Base-by-base conservation (phyloP, 371 early-diverging fungal genomes). In the Mucor circinelloides region DNA sequence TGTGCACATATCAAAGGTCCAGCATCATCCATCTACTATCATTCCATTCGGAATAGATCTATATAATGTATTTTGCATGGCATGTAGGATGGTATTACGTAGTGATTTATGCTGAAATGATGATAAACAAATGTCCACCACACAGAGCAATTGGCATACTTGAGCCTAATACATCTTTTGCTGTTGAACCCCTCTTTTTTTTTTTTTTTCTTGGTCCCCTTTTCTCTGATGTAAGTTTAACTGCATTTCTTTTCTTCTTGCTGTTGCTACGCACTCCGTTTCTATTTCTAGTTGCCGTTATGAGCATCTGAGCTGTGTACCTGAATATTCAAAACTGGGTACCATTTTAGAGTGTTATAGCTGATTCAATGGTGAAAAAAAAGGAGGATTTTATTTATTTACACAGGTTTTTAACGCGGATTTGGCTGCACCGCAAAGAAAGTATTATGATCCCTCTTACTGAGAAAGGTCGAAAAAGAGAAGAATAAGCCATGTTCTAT, bases 401-500 rank as follows among this genome's bases (percentile, higher is more conserved):
- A 52, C 27, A 52, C 52, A 52, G 52, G 52, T 52, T 52, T 52
- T 52, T 52, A 52, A 27, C 23, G 52, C 52, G 42, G 60, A 60
- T 42, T 60, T 60, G 40, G 42, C 46, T 61, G 48, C 48, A 61
- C 61, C 48, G 61, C 61, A 9, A 25, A 15, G 40, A 38, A 25
- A 15, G 40, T 25, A 58, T 10, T 19, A 25, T 31, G 21, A 48
- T n/a, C 30, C 21, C 31, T 30, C 32, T 32, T 46, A 44, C 48
- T 19, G 50, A 61, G 28, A 60, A 27, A 46, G 8, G 17, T 13
- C 7, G 8, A 42, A 63, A 50, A 38, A 67, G 73, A 63, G 66
- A 70, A 76, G 62, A 67, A 64, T 65, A 60, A 46, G 52, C 44
- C 56, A 50, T 66, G 67, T 66, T 58, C 64, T 55, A 64, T 48